Percentiles rank a stretch among this genome's conserved stretches.
Evolutionary conservation across 495 filamentous ascomycete species (phyloP).

Genomic region (Achaetomiella virescens): DNA sequence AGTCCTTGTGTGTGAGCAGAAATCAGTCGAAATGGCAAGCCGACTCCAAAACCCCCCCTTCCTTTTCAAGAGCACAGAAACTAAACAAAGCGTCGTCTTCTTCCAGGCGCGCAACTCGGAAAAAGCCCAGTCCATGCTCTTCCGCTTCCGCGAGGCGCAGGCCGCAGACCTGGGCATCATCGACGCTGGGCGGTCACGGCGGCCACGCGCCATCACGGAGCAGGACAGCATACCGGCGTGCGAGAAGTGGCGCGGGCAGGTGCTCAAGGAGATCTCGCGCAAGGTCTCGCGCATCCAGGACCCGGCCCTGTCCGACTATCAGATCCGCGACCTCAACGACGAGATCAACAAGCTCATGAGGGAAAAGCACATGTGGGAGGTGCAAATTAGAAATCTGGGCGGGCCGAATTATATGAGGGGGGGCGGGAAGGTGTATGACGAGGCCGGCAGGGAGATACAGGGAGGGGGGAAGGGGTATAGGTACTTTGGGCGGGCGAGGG

Average conservation of each 20-base stretch:
- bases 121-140: slow-evolving; percentile 99
- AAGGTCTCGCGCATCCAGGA: slow-evolving; percentile 97
- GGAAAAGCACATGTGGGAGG: slow-evolving; percentile 98
- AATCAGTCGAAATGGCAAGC: slow-evolving; percentile 8
- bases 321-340: slow-evolving; percentile 96
- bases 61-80: not conserved
- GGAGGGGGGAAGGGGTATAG: slow-evolving; percentile 85
- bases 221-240: slow-evolving; percentile 77
- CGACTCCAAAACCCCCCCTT: not conserved
- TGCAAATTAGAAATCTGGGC: slow-evolving; percentile 87
- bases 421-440: slow-evolving; percentile 79
- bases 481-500: slow-evolving; percentile 78
- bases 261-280: slow-evolving; percentile 93
- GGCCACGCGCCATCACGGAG: slow-evolving; percentile 81
- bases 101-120: slow-evolving; percentile 71
- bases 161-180: slow-evolving; percentile 94
- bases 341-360: slow-evolving; percentile 99
- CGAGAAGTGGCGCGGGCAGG: slow-evolving; percentile 98
- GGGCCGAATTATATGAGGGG: slow-evolving; percentile 98
- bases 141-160: slow-evolving; percentile 97
- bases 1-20: not conserved
- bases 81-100: not conserved
- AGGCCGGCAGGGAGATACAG: slow-evolving; percentile 83
- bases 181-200: slow-evolving; percentile 81
- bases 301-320: slow-evolving; percentile 77